Evolutionary conservation across 805 yeast species (phyloP).

Genomic region (Myxozyma neotropica): DNA sequence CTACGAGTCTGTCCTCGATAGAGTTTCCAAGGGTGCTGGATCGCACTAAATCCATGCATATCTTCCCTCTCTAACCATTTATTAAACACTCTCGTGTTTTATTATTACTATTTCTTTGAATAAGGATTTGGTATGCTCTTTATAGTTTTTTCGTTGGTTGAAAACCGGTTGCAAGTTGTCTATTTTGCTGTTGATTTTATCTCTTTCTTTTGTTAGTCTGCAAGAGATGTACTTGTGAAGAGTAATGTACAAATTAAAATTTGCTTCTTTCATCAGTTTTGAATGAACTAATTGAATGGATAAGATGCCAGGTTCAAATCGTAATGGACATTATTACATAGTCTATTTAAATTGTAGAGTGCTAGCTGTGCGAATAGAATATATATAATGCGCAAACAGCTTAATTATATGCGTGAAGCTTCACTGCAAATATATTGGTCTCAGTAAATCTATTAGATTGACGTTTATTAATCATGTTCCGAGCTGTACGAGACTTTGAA

Average conservation of each 20-base stretch:
- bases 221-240: background rate
- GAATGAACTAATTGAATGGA: too few relatives aligned
- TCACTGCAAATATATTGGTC: too few relatives aligned
- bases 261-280: background rate
- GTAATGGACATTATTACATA: too few relatives aligned
- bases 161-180: background rate
- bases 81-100: background rate
- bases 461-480: too few relatives aligned
- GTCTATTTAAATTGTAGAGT: too few relatives aligned
- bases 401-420: too few relatives aligned
- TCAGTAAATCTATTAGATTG: too few relatives aligned
- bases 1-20: constrained; percentile 87
- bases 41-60: constrained; percentile 47
- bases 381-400: too few relatives aligned
- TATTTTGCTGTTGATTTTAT: background rate
- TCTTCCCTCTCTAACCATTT: background rate
- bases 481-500: too few relatives aligned
- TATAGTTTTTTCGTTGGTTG: background rate
- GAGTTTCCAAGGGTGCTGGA: constrained; percentile 80
- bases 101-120: background rate
- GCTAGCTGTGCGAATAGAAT: too few relatives aligned
- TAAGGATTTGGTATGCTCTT: background rate
- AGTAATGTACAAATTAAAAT: background rate
- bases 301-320: too few relatives aligned
- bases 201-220: background rate